Conservation (phyloP, 2,329 filamentous ascomycete genomes). For the Penicillium sp. region DNA sequence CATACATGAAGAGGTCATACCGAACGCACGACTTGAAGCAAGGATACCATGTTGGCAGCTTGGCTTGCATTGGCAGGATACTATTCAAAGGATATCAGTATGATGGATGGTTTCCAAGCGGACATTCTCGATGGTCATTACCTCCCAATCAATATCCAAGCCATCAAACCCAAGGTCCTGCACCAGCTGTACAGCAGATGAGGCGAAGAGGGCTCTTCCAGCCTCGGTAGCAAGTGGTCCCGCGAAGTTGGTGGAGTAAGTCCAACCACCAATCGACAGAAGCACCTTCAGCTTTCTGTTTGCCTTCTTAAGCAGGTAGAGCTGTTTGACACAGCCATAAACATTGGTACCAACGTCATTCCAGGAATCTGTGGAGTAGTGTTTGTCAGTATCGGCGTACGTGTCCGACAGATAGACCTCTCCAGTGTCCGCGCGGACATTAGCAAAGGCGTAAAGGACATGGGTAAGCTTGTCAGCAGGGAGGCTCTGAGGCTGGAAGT, state of each 20-base stretch:
- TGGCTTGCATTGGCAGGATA: slow-evolving; percentile 35
- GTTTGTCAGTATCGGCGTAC: slow-evolving; percentile 68
- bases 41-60: slow-evolving; percentile 36
- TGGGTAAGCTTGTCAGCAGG: slow-evolving; percentile 81
- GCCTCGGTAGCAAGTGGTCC: slow-evolving; percentile 63
- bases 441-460: slow-evolving; percentile 90
- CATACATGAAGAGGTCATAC: not conserved
- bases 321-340: slow-evolving; percentile 75
- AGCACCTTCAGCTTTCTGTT: slow-evolving; percentile 76
- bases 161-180: slow-evolving; percentile 73
- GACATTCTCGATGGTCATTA: slow-evolving; percentile 1
- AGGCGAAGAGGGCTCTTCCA: slow-evolving; percentile 66
- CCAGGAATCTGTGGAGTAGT: slow-evolving; percentile 65
- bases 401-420: slow-evolving; percentile 74
- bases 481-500: slow-evolving; percentile 79
- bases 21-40: slow-evolving; percentile 31
- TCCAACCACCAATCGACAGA: slow-evolving; percentile 81
- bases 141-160: slow-evolving; percentile 46
- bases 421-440: slow-evolving; percentile 66
- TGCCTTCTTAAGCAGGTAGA: slow-evolving; percentile 72
- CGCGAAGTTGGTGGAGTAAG: slow-evolving; percentile 75
- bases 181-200: slow-evolving; percentile 70
- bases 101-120: not conserved
- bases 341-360: slow-evolving; percentile 71
- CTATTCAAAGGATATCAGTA: slow-evolving; percentile 12